Evolutionary conservation across 306 rosid genomes (phyloP), one percentile per base, ranked within the genome.

Genomic region (Cucumis cinereus): DNA sequence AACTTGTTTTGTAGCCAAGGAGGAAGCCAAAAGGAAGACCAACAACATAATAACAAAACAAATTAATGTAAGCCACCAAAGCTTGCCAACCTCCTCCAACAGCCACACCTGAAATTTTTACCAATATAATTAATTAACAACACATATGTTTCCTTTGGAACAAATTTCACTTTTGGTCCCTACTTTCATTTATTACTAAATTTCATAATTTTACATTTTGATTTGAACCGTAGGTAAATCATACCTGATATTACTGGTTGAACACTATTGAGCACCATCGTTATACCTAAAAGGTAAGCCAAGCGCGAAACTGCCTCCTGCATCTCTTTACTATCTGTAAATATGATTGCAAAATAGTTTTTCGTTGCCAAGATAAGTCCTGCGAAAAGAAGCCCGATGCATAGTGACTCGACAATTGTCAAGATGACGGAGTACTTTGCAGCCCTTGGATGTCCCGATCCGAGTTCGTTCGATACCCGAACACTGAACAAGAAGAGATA

Each of bases 51-150:
- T 93, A 93, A 78, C 96, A 88, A 80, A 93, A 87, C 76, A 93
- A 77, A 82, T 93, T 93, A 74, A 93, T 89, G 69, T 89, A 93
- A 79, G 98, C 98, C 66, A 93, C 98, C 78, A 93, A 80, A 60
- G 88, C 96, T 77, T 93, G 98, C 98, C 98, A 93, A 7, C 98
- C 97, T 83, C 98, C 98, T 87, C 98, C 98, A 38, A 93, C 90
- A 53, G 98, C 98, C 75, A 93, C 97, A 66, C 98, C 98, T 93
- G 86, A 56, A 82, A 76, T n/a, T 69, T 63, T 6, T 7, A 26
- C 33, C 36, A 58, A 58, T 13, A 26, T 12, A 24, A 57, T 57
- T 23, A 57, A n/a, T n/a, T 17, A 1, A 66, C 19, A 62, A 30
- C 35, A 43, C 14, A 10, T 14, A 45, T 45, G 2, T 45, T 45